phyloP scores from a whole-genome alignment of 495 filamentous ascomycete genomes.

The Xylona heveae region DNA sequence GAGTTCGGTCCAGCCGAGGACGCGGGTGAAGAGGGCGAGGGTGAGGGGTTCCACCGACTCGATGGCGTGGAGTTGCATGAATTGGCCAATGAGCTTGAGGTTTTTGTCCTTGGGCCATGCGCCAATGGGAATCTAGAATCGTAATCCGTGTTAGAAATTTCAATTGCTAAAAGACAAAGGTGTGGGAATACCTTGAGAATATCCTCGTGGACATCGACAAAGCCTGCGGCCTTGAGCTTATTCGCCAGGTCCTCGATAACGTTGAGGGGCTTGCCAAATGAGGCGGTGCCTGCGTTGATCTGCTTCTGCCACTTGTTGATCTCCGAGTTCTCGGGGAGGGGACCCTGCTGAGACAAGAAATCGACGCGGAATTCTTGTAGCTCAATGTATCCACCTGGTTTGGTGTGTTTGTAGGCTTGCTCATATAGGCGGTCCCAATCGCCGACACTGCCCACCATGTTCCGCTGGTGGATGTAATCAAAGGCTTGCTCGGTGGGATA shows the following conservation, averaged over 20 bases:
- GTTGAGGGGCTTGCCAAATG: constrained; percentile 8
- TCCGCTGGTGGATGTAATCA: constrained; percentile 15
- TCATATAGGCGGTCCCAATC: constrained; percentile 14
- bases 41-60: constrained; percentile 23
- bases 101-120: constrained; percentile 12
- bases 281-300: constrained; percentile 6
- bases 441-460: constrained; percentile 10
- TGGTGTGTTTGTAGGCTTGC: constrained; percentile 14
- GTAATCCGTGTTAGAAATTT: constrained; percentile 5
- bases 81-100: constrained; percentile 5
- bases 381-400: constrained; percentile 32
- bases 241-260: constrained; percentile 9
- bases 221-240: constrained; percentile 13
- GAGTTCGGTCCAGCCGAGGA: constrained; percentile 33
- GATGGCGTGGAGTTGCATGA: constrained; percentile 15
- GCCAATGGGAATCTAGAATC: constrained; percentile 10
- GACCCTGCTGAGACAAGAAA: constrained; percentile 23
- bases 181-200: constrained; percentile 9
- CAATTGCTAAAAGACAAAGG: not conserved
- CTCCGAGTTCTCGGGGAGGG: constrained; percentile 12
- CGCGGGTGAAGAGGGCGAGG: constrained; percentile 25
- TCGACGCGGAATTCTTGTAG: constrained; percentile 23
- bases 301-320: constrained; percentile 13
- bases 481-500: constrained; percentile 12
- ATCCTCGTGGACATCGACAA: constrained; percentile 15